Evolutionary conservation across 164 flowering plant species (phyloP), one percentile per base, ranked within the genome.

Genomic region (Sextonia rubra): DNA sequence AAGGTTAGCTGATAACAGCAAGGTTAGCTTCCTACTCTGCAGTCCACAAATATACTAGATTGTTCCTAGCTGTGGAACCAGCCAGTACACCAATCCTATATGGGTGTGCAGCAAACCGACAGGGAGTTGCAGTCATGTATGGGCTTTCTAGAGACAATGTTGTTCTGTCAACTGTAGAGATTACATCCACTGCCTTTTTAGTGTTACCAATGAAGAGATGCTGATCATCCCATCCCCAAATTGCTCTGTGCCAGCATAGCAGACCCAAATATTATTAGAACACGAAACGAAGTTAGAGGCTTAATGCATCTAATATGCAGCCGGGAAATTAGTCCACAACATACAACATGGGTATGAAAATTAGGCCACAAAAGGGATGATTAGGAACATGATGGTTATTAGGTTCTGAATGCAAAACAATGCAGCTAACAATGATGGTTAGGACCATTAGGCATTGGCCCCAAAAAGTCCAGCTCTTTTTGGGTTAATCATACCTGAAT

Each of bases 181-280:
- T 78, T 30, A 90, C 87, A 80, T 94, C 97, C 60, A 92, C 86
- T 76, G 83, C 92, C 82, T 89, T 87, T 62, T 75, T 83, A 89
- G 84, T 87, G 66, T 86, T 92, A 47, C 97, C 98, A 52, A 92
- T 80, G 79, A 86, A 91, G 58, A 94, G 32, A 67, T 80, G 77
- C 14, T 87, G 83, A 79, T 92, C 97, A 72, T 91, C 94, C 98
- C 98, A 94, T 11, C 95, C 98, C 97, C 98, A 94, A 74, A 89
- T 85, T 32, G 89, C 94, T 79, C 97, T 94, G 89, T 25, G 69
- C 20, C 71, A 68, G 56, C 30, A 61, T 69, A 37, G 66, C 25
- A 18, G 61, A 77, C 9, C 25, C 32, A 69, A 70, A 47, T 29
- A 24, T 15, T 61, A 15, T 47, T 63, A 44, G 61, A 52, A 64